Percentiles rank a stretch among this genome's conserved stretches.
Conservation (phyloP, 345 rosid genomes). For the Clarkia xantiana region DNA sequence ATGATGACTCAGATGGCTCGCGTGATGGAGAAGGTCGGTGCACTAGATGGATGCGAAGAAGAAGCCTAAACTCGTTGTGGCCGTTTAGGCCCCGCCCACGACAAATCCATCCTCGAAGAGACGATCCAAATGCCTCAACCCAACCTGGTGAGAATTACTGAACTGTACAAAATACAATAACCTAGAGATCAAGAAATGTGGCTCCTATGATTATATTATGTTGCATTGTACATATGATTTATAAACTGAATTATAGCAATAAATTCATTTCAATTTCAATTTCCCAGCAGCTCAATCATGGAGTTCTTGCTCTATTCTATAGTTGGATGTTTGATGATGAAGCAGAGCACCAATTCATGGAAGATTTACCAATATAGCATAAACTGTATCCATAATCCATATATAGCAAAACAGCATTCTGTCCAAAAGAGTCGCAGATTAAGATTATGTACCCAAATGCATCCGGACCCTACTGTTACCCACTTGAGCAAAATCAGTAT, state of each 20-base stretch:
- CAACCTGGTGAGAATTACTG: conserved; percentile 6
- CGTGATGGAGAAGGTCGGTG: conserved; percentile 7
- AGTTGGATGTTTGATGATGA: neutral
- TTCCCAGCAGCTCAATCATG: conserved; percentile 3
- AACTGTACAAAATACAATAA: neutral
- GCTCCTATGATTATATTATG: too few species aligned
- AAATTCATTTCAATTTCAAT: too few species aligned
- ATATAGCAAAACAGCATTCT: too few species aligned
- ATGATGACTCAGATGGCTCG: conserved; percentile 2
- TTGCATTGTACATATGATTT: neutral
- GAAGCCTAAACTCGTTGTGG: conserved; percentile 1
- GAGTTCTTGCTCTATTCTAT: conserved; percentile 3
- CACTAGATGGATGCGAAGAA: conserved; percentile 8
- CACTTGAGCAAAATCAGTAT: too few species aligned
- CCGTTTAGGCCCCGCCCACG: conserved; percentile 4
- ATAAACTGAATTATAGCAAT: neutral
- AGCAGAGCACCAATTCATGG: neutral
- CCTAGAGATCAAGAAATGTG: too few species aligned
- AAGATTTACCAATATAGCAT: too few species aligned
- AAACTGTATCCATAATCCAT: too few species aligned
- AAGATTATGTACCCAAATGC: too few species aligned
- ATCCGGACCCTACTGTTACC: too few species aligned
- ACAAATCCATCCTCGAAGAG: conserved; percentile 3
- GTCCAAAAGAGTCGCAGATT: too few species aligned
- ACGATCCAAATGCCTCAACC: neutral